These are phyloP conservation scores for Nigrograna mackinnonii DNA, from an alignment of 2,329 filamentous ascomycete species.

Conservation along the genomic window DNA sequence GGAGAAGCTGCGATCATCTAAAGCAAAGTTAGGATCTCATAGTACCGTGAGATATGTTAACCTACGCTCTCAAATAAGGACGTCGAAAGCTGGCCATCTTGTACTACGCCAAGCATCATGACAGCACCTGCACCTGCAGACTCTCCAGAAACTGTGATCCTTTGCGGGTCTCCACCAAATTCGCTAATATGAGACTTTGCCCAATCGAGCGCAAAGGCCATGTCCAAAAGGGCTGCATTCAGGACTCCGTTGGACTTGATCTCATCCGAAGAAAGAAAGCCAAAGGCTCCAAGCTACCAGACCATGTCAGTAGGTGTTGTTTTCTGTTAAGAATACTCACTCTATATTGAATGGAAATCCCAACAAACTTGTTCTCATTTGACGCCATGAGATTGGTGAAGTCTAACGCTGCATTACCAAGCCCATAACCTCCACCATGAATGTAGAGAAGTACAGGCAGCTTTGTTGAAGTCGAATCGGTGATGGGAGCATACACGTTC, in stretches of 20 bases:
- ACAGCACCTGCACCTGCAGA: slow-evolving; percentile 42
- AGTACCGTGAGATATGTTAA: neutral
- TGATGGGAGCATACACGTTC: slow-evolving; percentile 36
- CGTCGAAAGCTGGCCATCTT: slow-evolving; percentile 33
- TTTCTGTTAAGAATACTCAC: slow-evolving; percentile 24
- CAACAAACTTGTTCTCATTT: slow-evolving; percentile 53
- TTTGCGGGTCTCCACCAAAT: slow-evolving; percentile 22
- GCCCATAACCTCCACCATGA: slow-evolving; percentile 40
- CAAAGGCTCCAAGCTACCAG: slow-evolving; percentile 52
- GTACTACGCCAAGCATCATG: slow-evolving; percentile 43
- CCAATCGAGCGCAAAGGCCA: slow-evolving; percentile 56
- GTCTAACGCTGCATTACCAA: slow-evolving; percentile 43
- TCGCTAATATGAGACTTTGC: slow-evolving; percentile 51
- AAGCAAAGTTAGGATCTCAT: neutral
- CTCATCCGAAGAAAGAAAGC: slow-evolving; percentile 46
- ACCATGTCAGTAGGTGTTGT: too few species aligned
- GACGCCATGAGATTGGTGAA: slow-evolving; percentile 47
- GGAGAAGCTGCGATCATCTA: slow-evolving; percentile 46
- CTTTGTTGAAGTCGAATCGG: slow-evolving; percentile 10
- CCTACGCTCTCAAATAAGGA: slow-evolving; percentile 41
- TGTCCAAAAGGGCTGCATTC: slow-evolving; percentile 51
- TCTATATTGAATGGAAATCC: slow-evolving; percentile 56
- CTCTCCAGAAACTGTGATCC: slow-evolving; percentile 41
- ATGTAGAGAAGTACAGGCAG: slow-evolving; percentile 39
- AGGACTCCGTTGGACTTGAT: slow-evolving; percentile 37